Percentiles rank a stretch among this genome's conserved stretches.
Evolutionary conservation across 305 asterid species (phyloP).

Genomic region (Fraxinus albicans): DNA sequence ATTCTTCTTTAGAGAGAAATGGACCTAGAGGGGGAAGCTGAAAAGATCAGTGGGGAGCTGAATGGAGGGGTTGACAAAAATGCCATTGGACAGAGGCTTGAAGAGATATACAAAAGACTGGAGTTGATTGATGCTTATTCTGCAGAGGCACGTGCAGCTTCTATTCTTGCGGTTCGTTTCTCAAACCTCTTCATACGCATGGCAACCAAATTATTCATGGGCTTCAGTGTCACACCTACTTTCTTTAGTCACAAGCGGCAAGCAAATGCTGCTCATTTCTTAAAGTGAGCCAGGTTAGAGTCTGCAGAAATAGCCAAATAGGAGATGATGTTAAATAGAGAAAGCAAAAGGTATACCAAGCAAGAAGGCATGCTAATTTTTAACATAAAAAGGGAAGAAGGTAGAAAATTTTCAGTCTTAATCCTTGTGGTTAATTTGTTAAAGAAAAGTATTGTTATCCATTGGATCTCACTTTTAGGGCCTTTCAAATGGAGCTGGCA

Average conservation of each 20-base stretch:
- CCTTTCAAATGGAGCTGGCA: not conserved
- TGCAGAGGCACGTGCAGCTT: constrained; percentile 97
- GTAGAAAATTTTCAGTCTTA: not conserved
- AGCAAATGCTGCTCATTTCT: not conserved
- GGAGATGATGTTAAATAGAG: not conserved
- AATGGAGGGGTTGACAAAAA: constrained; percentile 53
- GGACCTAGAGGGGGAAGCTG: constrained; percentile 55
- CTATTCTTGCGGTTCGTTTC: constrained; percentile 94
- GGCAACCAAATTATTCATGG: constrained; percentile 11
- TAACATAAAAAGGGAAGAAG: not conserved
- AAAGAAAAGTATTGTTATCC: not conserved
- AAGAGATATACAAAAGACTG: constrained; percentile 88
- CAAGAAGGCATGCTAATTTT: not conserved
- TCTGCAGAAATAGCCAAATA: not conserved
- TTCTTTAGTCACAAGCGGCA: not conserved
- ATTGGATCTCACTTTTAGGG: not conserved
- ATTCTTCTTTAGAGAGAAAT: constrained; percentile 49
- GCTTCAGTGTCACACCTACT: constrained; percentile 5
- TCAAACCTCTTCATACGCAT: constrained; percentile 9
- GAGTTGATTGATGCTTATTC: constrained; percentile 92
- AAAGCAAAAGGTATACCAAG: not conserved
- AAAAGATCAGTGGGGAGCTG: constrained; percentile 43
- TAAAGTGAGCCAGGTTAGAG: not conserved
- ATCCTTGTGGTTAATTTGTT: not conserved
- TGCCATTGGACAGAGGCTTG: constrained; percentile 67